phyloP scores from a whole-genome alignment of 345 rosid genomes.

The Hibiscus tridactylites region DNA sequence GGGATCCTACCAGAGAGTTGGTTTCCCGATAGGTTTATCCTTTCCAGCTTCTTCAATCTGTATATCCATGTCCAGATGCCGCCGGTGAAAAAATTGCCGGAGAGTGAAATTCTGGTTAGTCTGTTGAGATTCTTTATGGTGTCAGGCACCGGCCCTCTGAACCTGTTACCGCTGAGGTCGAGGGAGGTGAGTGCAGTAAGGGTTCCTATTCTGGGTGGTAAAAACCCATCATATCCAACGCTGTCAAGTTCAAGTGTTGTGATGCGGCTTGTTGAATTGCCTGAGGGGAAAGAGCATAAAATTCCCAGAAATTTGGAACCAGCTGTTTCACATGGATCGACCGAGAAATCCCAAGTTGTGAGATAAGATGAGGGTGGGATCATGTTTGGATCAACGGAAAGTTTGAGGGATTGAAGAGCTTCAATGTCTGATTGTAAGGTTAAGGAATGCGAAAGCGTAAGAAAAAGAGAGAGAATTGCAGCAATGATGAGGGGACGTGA shows the following conservation, averaged over 20 bases:
- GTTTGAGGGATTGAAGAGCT: slow-evolving; percentile 29
- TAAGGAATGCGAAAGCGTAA: slow-evolving; percentile 6
- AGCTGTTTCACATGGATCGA: slow-evolving; percentile 44
- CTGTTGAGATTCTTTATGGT: slow-evolving; percentile 32
- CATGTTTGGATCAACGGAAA: slow-evolving; percentile 38
- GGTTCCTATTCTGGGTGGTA: slow-evolving; percentile 36
- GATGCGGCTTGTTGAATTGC: slow-evolving; percentile 33
- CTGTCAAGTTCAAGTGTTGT: slow-evolving; percentile 40
- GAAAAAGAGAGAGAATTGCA: neutral
- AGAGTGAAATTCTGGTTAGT: slow-evolving; percentile 29
- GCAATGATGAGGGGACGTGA: neutral
- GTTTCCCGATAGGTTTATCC: slow-evolving; percentile 40
- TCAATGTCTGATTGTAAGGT: slow-evolving; percentile 28
- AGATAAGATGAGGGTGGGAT: slow-evolving; percentile 35
- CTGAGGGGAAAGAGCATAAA: slow-evolving; percentile 36
- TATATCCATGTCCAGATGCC: slow-evolving; percentile 25
- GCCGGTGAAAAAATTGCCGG: slow-evolving; percentile 44
- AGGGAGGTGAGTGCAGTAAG: slow-evolving; percentile 45
- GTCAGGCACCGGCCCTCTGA: slow-evolving; percentile 52
- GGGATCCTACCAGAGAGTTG: slow-evolving; percentile 37
- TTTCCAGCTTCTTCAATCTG: slow-evolving; percentile 24
- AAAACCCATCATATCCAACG: slow-evolving; percentile 49
- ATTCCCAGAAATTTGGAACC: slow-evolving; percentile 38
- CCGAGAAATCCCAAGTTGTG: slow-evolving; percentile 43
- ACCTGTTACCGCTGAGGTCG: slow-evolving; percentile 32